Evolutionary conservation across 2,329 filamentous ascomycete genomes (phyloP), one percentile per base, ranked within the genome.

Genomic region (Talaromyces sp.): DNA sequence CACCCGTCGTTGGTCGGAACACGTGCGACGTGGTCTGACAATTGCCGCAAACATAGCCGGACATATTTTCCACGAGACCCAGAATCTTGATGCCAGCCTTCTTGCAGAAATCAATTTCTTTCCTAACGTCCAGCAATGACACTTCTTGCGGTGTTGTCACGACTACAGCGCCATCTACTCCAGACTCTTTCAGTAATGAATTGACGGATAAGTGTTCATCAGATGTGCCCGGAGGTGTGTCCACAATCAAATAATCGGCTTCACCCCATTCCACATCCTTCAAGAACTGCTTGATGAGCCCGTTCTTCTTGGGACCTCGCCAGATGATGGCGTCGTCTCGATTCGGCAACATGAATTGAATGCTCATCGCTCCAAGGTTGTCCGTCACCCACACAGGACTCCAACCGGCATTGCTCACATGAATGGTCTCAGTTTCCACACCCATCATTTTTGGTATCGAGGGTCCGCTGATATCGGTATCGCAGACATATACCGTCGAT

Each of bases 371-470:
- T 1, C 89, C 91, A 3, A 99, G 81, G 70, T 98, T 99, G 70
- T 98, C 95, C 69, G 88, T 85, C 16, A 96, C 93, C 91, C 93
- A 98, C 14, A 98, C 93, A 0, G 95, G 95, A 72, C 89, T 92
- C 95, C 93, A 97, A 1, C 95, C 95, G 0, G 88, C 86, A 60
- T 86, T 89, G 72, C 88, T 95, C 60, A 96, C 87, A 75, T 99
- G 95, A 59, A 99, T 95, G 1, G 90, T 96, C 79, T 99, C 93
- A 28, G 86, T 81, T 76, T 97, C 93, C 0, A 97, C 93, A 37
- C 95, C 95, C 88, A 99, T 93, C 93, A 99, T 98, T 80, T 97
- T 97, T 21, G 95, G 95, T 70, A 99, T 97, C 67, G 88, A 92
- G 0, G 95, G 95, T 0, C 95, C 95, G 78, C 92, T 97, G 66